Percentiles rank a stretch among this genome's conserved stretches.
Conservation (phyloP, 371 early-diverging fungal species). For the Actinomortierella ambigua region DNA sequence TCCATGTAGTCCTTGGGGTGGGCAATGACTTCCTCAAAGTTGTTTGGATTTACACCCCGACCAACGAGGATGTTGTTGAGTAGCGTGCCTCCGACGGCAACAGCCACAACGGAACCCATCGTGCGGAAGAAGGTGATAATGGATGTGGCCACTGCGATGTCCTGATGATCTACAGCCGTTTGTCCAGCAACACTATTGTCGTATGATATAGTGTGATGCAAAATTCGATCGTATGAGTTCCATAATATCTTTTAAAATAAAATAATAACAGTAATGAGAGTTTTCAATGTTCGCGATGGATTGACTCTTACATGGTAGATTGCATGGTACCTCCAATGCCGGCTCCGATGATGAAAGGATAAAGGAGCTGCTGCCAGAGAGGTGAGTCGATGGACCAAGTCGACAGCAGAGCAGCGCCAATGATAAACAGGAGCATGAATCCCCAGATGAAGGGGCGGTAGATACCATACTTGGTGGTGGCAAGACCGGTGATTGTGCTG, state of each 20-base stretch:
- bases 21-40: conserved; percentile 6
- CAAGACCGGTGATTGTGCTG: conserved; percentile 47
- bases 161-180: conserved; percentile 49
- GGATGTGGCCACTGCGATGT: conserved; percentile 68
- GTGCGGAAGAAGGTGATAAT: conserved; percentile 64
- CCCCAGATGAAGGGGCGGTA: conserved; percentile 51
- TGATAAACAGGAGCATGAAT: conserved; percentile 38
- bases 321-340: conserved; percentile 43
- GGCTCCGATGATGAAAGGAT: conserved; percentile 27
- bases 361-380: conserved; percentile 22
- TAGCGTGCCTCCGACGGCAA: conserved; percentile 54
- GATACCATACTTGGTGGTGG: conserved; percentile 53
- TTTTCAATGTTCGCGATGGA: not conserved
- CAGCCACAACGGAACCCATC: conserved; percentile 63
- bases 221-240: too few species aligned
- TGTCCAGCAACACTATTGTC: conserved; percentile 58
- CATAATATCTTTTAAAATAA: not conserved
- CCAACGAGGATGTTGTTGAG: conserved; percentile 49
- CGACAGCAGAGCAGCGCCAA: conserved; percentile 49
- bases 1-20: conserved; percentile 27
- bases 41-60: conserved; percentile 19
- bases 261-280: not conserved
- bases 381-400: conserved; percentile 32
- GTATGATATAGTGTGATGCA: too few species aligned
- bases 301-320: conserved; percentile 27